These are phyloP conservation scores for Cladorrhinum sp. DNA, from an alignment of 2,329 filamentous ascomycete species.

Conservation along the genomic window DNA sequence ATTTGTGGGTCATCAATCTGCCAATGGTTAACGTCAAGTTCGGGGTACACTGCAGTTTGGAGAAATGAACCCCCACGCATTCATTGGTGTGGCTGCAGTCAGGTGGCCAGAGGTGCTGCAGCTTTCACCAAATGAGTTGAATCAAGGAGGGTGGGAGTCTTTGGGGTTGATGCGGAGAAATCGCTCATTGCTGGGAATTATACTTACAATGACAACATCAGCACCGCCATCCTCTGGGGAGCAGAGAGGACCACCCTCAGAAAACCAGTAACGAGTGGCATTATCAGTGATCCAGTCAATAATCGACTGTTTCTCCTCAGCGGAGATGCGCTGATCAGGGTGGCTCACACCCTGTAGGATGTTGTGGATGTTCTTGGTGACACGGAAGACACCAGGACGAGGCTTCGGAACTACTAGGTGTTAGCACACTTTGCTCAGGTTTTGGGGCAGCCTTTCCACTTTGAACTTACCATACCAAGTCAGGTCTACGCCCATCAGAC, in stretches of 20 bases:
- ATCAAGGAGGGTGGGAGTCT: constrained; percentile 1
- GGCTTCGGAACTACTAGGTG: constrained; percentile 65
- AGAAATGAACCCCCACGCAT: constrained; percentile 11
- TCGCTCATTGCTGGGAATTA: constrained; percentile 7
- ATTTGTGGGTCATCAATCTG: constrained; percentile 81
- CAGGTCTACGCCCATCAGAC: constrained; percentile 63
- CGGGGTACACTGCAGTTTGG: not conserved
- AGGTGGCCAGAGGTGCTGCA: constrained; percentile 9
- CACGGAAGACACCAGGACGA: constrained; percentile 73
- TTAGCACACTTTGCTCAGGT: not conserved
- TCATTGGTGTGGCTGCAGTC: constrained; percentile 6
- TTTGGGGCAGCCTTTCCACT: not conserved
- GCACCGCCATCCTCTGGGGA: constrained; percentile 67
- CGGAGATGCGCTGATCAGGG: constrained; percentile 60
- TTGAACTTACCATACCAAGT: constrained; percentile 63
- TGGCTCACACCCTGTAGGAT: constrained; percentile 76
- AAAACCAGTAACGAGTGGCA: constrained; percentile 71
- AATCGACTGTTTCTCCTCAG: constrained; percentile 60
- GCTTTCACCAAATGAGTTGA: constrained; percentile 2
- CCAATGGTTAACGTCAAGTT: constrained; percentile 16
- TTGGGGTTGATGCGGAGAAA: constrained; percentile 9
- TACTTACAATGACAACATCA: constrained; percentile 64
- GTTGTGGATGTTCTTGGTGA: constrained; percentile 87
- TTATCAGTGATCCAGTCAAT: constrained; percentile 72
- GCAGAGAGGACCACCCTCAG: constrained; percentile 63